phyloP scores from a whole-genome alignment of 176 grass and related monocot species.

The Aechmea fasciata region DNA sequence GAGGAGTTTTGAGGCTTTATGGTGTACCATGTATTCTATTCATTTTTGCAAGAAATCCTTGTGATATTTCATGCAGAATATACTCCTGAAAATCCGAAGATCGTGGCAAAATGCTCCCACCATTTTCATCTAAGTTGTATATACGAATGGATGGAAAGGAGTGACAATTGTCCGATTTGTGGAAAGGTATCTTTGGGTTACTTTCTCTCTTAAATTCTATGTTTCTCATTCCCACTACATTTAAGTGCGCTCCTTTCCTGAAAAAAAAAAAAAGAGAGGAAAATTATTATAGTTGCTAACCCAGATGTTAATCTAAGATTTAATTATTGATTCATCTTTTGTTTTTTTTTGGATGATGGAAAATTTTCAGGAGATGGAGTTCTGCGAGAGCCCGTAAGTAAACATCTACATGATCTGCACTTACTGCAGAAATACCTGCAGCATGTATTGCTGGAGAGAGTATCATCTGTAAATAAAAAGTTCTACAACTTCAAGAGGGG shows the following conservation, averaged over 20 bases:
- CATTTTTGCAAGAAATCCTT: background rate
- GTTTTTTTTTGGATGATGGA: no score
- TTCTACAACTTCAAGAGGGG: background rate
- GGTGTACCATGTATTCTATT: background rate
- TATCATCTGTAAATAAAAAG: slow-evolving; percentile 42
- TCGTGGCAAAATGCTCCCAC: slow-evolving; percentile 70
- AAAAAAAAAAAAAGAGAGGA: no score
- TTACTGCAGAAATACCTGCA: slow-evolving; percentile 11
- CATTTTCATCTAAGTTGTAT: slow-evolving; percentile 96
- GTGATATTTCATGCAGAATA: slow-evolving; percentile 48
- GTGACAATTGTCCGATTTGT: slow-evolving; percentile 84
- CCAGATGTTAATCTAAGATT: no score
- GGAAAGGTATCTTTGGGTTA: slow-evolving; percentile 38
- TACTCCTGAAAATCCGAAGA: slow-evolving; percentile 73
- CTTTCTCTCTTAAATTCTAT: background rate
- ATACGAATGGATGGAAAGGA: slow-evolving; percentile 98
- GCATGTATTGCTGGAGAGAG: slow-evolving; percentile 14
- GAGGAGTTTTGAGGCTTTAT: no score
- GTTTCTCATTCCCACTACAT: background rate
- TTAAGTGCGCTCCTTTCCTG: no score
- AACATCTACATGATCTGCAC: background rate
- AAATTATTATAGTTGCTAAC: no score
- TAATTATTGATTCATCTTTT: no score
- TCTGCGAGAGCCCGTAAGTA: slow-evolving; percentile 68
- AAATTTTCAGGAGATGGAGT: slow-evolving; percentile 68